Evolutionary conservation across 106 monocot genomes (phyloP), one percentile per base, ranked within the genome.

Genomic region (Dioscorea alata): DNA sequence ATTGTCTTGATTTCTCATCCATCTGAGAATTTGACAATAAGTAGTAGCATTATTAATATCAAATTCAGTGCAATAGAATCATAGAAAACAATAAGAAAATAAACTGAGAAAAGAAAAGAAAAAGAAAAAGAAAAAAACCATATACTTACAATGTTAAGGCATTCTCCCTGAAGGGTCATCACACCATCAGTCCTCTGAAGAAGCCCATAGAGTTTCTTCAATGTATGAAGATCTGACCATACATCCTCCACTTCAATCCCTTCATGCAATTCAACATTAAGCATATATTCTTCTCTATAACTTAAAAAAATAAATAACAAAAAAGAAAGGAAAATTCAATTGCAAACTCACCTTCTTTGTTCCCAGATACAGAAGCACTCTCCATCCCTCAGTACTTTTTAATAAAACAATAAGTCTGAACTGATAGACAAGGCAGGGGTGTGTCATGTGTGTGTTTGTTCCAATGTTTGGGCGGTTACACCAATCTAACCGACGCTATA

Each of bases 161-260:
- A 54, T 13, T 31, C 49, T 8, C 51, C 49, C 13, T 53, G 53
- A 17, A 22, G 56, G 13, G 51, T 4, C 50, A 48, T 71, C 34
- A 17, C 24, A 2, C 12, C 63, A 13, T 18, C 14, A 18, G 16
- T 68, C 23, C 50, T 68, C 12, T 76, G 69, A 21, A 86, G 69
- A 12, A 82, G 73, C 4, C 61, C 69, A 23, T 82, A 86, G 13
- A 86, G 63, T 22, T 69, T 82, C 75, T 64, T 75, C 57, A 82
- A 49, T 0, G 76, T 69, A 33, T 68, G 50, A 51, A 86, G 58
- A 70, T 86, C 82, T 16, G 69, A 79, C 79, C 50, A 70, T 8
- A 82, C 76, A 57, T 76, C 76, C 52, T 73, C 79, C 16, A 70
- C 56, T 57, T 68, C 79, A 61, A 57, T 16, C 23, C 72, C 75